Percentiles rank a stretch among this genome's conserved stretches.
These are phyloP conservation scores for Vigna trinervia DNA, from an alignment of 306 rosid species.

Conservation along the genomic window DNA sequence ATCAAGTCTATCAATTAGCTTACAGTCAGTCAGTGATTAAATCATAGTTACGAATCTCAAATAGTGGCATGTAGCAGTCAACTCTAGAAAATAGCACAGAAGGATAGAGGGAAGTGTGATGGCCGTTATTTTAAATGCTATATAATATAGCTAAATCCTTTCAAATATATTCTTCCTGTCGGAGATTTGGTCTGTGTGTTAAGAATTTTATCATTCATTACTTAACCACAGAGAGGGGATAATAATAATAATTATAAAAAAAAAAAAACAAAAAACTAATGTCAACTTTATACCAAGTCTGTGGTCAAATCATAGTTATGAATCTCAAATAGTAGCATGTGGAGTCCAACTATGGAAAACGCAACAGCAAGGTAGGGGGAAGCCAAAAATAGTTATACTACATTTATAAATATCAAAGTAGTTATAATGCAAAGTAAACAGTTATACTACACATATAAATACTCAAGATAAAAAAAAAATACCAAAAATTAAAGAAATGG, in stretches of 20 bases:
- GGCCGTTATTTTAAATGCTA: neutral
- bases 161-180: neutral
- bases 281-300: too few species aligned
- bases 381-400: neutral
- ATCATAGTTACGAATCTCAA: neutral
- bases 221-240: too few species aligned
- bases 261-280: too few species aligned
- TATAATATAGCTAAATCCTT: neutral
- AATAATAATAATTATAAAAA: too few species aligned
- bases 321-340: too few species aligned
- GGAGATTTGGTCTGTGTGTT: too few species aligned
- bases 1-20: slow-evolving; percentile 35
- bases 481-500: neutral
- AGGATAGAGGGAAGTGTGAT: neutral
- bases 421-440: neutral
- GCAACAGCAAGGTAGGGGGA: too few species aligned
- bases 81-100: neutral
- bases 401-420: neutral
- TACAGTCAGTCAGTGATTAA: slow-evolving; percentile 7
- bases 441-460: neutral
- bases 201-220: too few species aligned
- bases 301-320: too few species aligned
- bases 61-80: neutral
- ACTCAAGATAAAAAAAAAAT: neutral
- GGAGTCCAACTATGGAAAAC: too few species aligned